Base-by-base conservation (phyloP, 139 green algal species). In the Haematococcus sp. region DNA sequence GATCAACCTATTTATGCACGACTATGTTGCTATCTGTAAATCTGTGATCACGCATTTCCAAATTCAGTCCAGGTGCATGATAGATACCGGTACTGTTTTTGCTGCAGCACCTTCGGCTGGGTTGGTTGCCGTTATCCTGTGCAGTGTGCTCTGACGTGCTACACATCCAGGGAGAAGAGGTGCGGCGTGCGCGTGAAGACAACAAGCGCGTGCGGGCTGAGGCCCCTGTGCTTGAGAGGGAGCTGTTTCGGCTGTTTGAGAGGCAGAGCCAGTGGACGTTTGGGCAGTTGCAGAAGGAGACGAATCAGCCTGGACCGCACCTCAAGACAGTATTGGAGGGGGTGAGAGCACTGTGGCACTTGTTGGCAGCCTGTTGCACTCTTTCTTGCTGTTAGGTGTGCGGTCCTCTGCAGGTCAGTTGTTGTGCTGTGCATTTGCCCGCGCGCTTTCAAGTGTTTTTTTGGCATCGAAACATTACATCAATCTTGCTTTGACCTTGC, bases 171-270 rank as follows among this genome's bases (percentile, higher is more conserved):
- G 68, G 34, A 30, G 68, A 74, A 30, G 52, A 46, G 4, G 17
- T 40, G 49, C 49, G 58, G n/a, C 23, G 25, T 2, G 30, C 28
- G 9, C 28, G 58, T 3, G 58, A 66, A 25, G 70, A 76, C 19
- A 68, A 76, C 51, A 86, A 87, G 71, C 63, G 81, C 2, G 51
- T 83, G 32, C 78, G 79, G 31, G 82, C 78, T 70, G 68, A 80
- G n/a, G 61, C 63, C 23, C 46, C 75, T 2, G 74, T 87, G 68
- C 67, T 92, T 28, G 75, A 86, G 65, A 11, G 15, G 27, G 70
- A 77, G 43, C 58, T 89, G 22, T 86, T 90, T 55, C 59, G 46
- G 27, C 56, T 87, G 68, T 93, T 93, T 84, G 81, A 89, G 65
- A 76, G 77, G 40, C 77, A 88, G 51, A 27, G 63, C 23, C 64